Evolutionary conservation across 139 green algal species (phyloP), one percentile per base, ranked within the genome.

Genomic region (Micractinium conductrix): DNA sequence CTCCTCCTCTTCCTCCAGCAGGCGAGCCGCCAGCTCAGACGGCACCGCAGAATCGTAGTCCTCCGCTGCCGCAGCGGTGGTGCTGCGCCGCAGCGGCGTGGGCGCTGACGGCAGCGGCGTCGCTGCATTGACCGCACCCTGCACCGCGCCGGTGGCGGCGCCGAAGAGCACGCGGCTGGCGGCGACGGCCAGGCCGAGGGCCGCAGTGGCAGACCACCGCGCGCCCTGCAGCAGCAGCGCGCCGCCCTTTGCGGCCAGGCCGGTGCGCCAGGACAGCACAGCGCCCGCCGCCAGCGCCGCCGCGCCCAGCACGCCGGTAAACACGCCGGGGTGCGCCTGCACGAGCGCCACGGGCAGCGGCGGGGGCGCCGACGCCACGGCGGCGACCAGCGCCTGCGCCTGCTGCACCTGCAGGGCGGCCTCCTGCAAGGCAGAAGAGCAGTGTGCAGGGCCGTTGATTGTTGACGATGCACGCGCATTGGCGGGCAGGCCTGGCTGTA

Each of bases 241-340:
- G 33, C 65, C 35, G 0, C 43, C 43, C 37, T 50, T 42, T 33
- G 35, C 53, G 0, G 75, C 45, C 3, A 50, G 30, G 22, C 35
- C 30, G 55, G 38, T 17, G 26, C 53, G 44, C 17, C 65, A 37
- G 26, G 10, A 0, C 53, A 81, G 53, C 19, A 28, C 55, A 8
- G 55, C 28, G 35, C 75, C n/a, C 1, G 78, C 62, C n/a, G 45
- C 60, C 33, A 74, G 12, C 1, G 60, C 78, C 7, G 60, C 60
- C 28, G 55, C 40, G 62, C 60, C 78, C 78, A 83, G 78, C 28
- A 60, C 28, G 26, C 60, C 78, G 17, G 30, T 74, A n/a, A 30
- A 22, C 35, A 81, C 44, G 3, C 24, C 78, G 8, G 78, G 62
- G 30, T 79, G 73, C n/a, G 73, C 73, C n/a, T 62, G 44, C n/a